phyloP scores from a whole-genome alignment of 2,329 filamentous ascomycete species.

The Pezicula radicicola region DNA sequence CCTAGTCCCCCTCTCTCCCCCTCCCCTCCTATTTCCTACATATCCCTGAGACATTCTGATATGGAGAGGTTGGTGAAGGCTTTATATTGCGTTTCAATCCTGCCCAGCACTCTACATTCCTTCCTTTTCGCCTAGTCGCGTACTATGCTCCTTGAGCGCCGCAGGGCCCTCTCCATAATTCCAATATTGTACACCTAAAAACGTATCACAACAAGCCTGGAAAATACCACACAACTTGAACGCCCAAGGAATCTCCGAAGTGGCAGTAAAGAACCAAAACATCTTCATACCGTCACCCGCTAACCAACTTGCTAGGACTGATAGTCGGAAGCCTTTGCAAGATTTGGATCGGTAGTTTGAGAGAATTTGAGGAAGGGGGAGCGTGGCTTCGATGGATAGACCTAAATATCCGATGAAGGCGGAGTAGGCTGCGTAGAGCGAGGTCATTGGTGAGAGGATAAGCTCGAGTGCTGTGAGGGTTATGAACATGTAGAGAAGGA shows the following conservation, averaged over 20 bases:
- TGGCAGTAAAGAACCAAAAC: constrained; percentile 77
- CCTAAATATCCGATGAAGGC: constrained; percentile 70
- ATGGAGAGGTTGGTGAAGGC: too few species aligned
- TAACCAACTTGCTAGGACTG: constrained; percentile 75
- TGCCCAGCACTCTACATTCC: constrained; percentile 8
- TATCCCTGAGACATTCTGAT: too few species aligned
- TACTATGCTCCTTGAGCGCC: constrained; percentile 17
- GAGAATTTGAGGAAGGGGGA: constrained; percentile 76
- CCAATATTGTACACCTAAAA: constrained; percentile 72
- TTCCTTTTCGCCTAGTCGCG: not conserved
- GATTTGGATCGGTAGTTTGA: constrained; percentile 66
- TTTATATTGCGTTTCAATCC: constrained; percentile 11
- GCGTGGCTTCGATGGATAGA: constrained; percentile 74
- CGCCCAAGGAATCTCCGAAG: constrained; percentile 66
- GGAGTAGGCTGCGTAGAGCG: constrained; percentile 64
- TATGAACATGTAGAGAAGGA: constrained; percentile 65
- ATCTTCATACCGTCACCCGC: constrained; percentile 83
- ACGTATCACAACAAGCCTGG: constrained; percentile 73
- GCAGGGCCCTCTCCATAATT: constrained; percentile 57
- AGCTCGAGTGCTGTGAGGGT: constrained; percentile 62
- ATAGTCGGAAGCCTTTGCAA: constrained; percentile 75
- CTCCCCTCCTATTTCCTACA: too few species aligned
- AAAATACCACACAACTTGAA: constrained; percentile 84
- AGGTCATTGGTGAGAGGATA: constrained; percentile 55
- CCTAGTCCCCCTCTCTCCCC: too few species aligned